These are phyloP conservation scores for Dacryopinax spathularia DNA, from an alignment of 768 basidiomycete genomes.

Conservation along the genomic window DNA sequence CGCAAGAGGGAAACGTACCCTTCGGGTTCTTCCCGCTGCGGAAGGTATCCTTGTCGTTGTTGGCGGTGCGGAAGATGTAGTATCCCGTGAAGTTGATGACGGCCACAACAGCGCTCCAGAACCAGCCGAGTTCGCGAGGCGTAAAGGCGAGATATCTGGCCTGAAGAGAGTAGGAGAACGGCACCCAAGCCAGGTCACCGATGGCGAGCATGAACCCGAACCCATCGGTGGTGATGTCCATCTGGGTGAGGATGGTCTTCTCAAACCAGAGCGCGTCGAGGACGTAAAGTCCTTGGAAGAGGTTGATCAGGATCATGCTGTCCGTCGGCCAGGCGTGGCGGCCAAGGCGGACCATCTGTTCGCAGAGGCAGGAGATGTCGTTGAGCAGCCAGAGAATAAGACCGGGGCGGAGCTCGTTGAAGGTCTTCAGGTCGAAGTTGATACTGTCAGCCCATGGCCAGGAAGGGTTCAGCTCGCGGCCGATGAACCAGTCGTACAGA, in stretches of 20 bases:
- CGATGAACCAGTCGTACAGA: constrained; percentile 90
- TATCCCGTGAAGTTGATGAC: constrained; percentile 58
- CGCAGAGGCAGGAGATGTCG: constrained; percentile 81
- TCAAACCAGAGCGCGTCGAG: constrained; percentile 81
- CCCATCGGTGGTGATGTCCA: constrained; percentile 96
- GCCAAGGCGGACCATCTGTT: constrained; percentile 73
- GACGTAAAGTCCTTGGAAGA: constrained; percentile 80
- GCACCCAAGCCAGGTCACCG: constrained; percentile 87
- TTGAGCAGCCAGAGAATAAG: constrained; percentile 84
- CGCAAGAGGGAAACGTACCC: constrained; percentile 38
- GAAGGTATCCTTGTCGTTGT: constrained; percentile 93
- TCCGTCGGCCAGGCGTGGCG: constrained; percentile 40
- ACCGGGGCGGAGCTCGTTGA: constrained; percentile 77
- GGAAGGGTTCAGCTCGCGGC: constrained; percentile 85
- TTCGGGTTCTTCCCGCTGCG: constrained; percentile 87
- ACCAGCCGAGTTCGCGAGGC: constrained; percentile 58
- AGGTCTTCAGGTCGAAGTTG: constrained; percentile 59
- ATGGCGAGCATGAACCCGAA: constrained; percentile 97
- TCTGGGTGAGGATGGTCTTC: constrained; percentile 82
- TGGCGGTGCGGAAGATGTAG: constrained; percentile 79
- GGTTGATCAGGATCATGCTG: constrained; percentile 77
- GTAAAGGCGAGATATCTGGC: constrained; percentile 89
- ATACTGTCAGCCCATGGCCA: constrained; percentile 31
- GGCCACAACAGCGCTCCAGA: constrained; percentile 44
- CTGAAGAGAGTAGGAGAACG: constrained; percentile 86